These are phyloP conservation scores for Scedosporium apiospermum DNA, from an alignment of 2,329 filamentous ascomycete species.

Conservation along the genomic window DNA sequence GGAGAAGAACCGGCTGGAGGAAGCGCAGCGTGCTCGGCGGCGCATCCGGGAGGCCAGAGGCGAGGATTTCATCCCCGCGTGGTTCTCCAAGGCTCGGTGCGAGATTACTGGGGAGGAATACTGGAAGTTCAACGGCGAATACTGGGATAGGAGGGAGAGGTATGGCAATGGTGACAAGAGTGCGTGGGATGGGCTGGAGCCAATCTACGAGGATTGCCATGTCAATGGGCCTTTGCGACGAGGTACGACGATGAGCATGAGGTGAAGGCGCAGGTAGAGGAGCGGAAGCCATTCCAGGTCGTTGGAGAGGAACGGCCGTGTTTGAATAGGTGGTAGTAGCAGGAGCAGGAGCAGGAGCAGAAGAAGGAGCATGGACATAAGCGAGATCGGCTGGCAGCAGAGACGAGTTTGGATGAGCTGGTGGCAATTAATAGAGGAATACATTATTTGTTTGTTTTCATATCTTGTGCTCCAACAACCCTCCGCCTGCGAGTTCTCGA, in stretches of 20 bases:
- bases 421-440: too few relatives aligned
- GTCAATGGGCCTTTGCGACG: constrained; percentile 5
- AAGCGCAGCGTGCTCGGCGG: constrained; percentile 74
- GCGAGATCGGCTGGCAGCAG: too few relatives aligned
- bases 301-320: neutral
- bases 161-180: constrained; percentile 49
- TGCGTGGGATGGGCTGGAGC: constrained; percentile 65
- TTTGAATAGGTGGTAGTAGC: neutral
- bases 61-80: constrained; percentile 73
- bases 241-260: constrained; percentile 4
- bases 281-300: neutral
- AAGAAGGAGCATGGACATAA: neutral
- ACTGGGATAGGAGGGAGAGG: constrained; percentile 68
- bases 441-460: too few relatives aligned
- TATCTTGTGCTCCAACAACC: too few relatives aligned
- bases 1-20: constrained; percentile 91
- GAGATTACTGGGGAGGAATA: constrained; percentile 77
- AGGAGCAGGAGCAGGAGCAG: neutral
- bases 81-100: constrained; percentile 69
- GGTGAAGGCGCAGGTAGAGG: neutral
- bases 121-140: constrained; percentile 82
- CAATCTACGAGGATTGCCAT: constrained; percentile 49
- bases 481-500: too few relatives aligned
- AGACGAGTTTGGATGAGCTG: too few relatives aligned
- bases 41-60: constrained; percentile 65